phyloP scores from a whole-genome alignment of 306 rosid species.

The Heteromeles arbutifolia region DNA sequence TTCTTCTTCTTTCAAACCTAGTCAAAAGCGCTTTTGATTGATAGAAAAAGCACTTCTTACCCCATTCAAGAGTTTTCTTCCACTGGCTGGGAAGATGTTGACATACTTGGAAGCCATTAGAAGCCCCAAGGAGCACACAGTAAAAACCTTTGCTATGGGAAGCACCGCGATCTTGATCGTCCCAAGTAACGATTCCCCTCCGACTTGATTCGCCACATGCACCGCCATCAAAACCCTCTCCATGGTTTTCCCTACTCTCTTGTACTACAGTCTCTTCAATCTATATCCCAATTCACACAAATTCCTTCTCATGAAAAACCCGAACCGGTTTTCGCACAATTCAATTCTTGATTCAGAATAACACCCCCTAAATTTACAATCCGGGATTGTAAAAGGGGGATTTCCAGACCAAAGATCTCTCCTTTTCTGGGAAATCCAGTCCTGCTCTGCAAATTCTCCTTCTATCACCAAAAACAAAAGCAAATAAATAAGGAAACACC shows the following conservation, averaged over 20 bases:
- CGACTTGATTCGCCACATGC: slow-evolving; percentile 20
- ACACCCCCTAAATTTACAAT: background rate
- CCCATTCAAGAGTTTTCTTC: slow-evolving; percentile 89
- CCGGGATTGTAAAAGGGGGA: background rate
- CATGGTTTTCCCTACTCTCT: slow-evolving; percentile 18
- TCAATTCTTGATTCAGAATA: background rate
- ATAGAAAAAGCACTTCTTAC: slow-evolving; percentile 21
- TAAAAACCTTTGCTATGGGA: slow-evolving; percentile 86
- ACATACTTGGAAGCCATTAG: slow-evolving; percentile 95
- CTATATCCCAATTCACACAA: background rate
- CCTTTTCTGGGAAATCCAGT: background rate
- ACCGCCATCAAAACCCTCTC: slow-evolving; percentile 36
- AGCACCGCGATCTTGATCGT: slow-evolving; percentile 79
- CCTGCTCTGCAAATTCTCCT: background rate
- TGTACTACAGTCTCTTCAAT: background rate
- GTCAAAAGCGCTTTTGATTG: background rate
- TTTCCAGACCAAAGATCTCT: background rate
- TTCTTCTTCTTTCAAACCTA: background rate
- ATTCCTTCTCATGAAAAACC: background rate
- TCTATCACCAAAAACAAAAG: background rate
- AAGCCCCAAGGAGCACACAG: slow-evolving; percentile 80
- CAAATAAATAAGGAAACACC: background rate
- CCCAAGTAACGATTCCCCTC: slow-evolving; percentile 59
- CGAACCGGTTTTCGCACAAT: background rate
- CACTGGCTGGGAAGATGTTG: slow-evolving; percentile 70